phyloP scores from a whole-genome alignment of 2,329 filamentous ascomycete genomes.

The Golovinomyces cichoracearum region DNA sequence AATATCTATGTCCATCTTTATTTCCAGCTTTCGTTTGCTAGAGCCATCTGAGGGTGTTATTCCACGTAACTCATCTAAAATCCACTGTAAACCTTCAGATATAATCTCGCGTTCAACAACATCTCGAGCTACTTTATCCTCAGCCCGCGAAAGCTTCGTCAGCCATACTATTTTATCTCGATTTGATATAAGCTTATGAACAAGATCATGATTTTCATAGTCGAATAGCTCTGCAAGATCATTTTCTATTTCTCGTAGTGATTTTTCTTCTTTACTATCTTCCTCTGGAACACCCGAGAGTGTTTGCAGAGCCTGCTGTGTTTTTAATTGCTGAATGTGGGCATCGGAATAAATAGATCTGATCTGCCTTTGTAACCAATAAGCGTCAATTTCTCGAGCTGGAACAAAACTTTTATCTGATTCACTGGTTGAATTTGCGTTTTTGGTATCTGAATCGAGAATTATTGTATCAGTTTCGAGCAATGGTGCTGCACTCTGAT shows the following conservation, averaged over 20 bases:
- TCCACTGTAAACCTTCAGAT: constrained; percentile 60
- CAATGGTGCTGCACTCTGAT: constrained; percentile 24
- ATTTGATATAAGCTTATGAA: constrained; percentile 74
- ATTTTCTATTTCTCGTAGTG: constrained; percentile 83
- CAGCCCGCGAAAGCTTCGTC: constrained; percentile 59
- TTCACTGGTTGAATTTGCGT: constrained; percentile 21
- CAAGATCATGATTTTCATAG: constrained; percentile 82
- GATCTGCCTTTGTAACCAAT: constrained; percentile 87
- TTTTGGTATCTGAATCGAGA: constrained; percentile 39
- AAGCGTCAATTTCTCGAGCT: constrained; percentile 82
- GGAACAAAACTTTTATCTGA: constrained; percentile 38
- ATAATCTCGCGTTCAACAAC: constrained; percentile 76
- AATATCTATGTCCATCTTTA: constrained; percentile 85
- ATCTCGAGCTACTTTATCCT: constrained; percentile 48
- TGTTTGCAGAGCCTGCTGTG: constrained; percentile 56
- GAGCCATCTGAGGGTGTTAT: constrained; percentile 31
- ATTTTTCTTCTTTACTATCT: constrained; percentile 57
- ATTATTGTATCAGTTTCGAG: constrained; percentile 53
- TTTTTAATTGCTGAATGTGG: constrained; percentile 82
- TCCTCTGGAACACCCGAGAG: constrained; percentile 50
- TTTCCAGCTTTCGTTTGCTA: constrained; percentile 46
- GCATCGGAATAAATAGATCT: constrained; percentile 71
- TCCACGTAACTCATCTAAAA: constrained; percentile 68
- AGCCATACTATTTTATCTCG: constrained; percentile 90
- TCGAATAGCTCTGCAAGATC: constrained; percentile 97